Evolutionary conservation across 345 rosid genomes (phyloP), one percentile per base, ranked within the genome.

Genomic region (Clausena lansium): DNA sequence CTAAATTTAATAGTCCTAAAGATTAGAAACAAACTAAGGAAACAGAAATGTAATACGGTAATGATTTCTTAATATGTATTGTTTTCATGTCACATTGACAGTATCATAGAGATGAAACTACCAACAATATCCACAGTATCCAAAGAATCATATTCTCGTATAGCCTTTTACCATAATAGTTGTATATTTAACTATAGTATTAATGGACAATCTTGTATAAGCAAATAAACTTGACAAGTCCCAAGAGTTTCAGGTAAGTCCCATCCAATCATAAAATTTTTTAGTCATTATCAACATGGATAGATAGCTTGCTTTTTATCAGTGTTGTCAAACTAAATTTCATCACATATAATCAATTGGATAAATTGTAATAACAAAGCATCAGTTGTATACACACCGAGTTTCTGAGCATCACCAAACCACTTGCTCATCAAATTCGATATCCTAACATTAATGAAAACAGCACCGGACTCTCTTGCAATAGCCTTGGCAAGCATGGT

Each of bases 371-470:
- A 54, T 15, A 63, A 63, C 8, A 63, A 63, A 63, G 19, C 20
- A 66, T 20, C 4, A 2, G 8, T 69, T 50, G 14, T 70, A 78
- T 9, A 84, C 96, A 83, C 83, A 95, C 98, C 99, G 62, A 96
- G 98, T 88, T 96, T 96, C 84, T 92, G 99, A 63, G 98, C 97
- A 89, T 94, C 99, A 76, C 98, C 98, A 88, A 96, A 94, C 99
- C 98, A 92, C 82, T 94, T 92, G 97, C 98, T 94, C 99, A 92
- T 94, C 17, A 96, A 85, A 86, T 92, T 92, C 0, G 98, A 91
- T 65, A 96, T 84, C 88, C 89, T 84, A 32, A 96, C 98, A 79
- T 96, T 96, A 35, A 94, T 96, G 75, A 94, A 96, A 80, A 96
- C 97, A 83, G 98, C 98, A 76, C 98, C 97, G 13, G 98, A 96